These are phyloP conservation scores for Trichophyton verrucosum DNA, from an alignment of 2,329 filamentous ascomycete genomes.

Conservation along the genomic window DNA sequence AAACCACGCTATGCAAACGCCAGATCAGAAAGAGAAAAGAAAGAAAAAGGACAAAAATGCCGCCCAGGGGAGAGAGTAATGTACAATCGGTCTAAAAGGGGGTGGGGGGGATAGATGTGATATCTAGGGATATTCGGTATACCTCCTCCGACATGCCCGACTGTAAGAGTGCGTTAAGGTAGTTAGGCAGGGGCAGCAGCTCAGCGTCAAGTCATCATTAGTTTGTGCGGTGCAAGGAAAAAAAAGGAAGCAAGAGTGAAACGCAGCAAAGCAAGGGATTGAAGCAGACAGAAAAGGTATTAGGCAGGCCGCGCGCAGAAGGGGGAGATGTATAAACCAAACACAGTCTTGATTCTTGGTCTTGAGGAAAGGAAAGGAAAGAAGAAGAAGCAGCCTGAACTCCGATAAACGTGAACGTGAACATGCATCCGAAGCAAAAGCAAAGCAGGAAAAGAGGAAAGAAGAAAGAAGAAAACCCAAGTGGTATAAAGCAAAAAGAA, in stretches of 20 bases:
- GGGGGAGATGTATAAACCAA: not conserved
- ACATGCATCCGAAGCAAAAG: not conserved
- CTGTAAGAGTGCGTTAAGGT: not conserved
- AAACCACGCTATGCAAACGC: slow-evolving; percentile 6
- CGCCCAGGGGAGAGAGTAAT: not conserved
- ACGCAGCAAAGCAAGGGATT: not conserved
- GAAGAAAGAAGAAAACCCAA: not conserved
- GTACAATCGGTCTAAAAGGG: slow-evolving; percentile 6
- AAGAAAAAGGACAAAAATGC: not conserved
- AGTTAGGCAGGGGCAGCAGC: not conserved
- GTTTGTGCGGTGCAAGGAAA: not conserved
- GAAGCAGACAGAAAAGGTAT: not conserved
- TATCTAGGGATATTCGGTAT: not conserved
- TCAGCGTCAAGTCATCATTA: not conserved
- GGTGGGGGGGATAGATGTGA: not conserved
- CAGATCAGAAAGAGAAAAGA: not conserved
- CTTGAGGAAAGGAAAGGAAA: not conserved
- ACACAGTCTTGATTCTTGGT: not conserved
- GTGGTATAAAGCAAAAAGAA: not conserved
- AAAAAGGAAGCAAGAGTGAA: not conserved
- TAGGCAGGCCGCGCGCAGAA: not conserved
- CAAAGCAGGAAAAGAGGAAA: not conserved
- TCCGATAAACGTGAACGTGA: not conserved
- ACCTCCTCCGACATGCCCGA: slow-evolving; percentile 4
- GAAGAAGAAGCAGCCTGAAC: not conserved